Evolutionary conservation across 192 early-diverging fungal genomes (phyloP).

Genomic region (Fimicolochytrium jonesii): DNA sequence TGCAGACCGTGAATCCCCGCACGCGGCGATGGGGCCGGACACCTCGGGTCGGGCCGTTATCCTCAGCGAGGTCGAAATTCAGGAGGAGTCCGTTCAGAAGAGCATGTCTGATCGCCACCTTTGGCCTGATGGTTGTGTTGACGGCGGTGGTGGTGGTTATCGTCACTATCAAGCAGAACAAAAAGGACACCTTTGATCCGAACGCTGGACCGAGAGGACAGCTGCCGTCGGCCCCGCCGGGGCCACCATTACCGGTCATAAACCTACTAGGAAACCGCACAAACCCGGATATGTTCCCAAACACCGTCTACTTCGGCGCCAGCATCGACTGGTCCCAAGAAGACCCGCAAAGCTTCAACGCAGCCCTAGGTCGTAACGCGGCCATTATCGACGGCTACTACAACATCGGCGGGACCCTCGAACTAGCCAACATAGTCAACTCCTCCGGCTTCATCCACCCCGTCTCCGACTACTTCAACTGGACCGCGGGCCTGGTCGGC

Average conservation of each 20-base stretch:
- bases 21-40: neutral
- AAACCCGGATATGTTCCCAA: too few species aligned
- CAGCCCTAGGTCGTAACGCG: slow-evolving; percentile 7
- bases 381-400: slow-evolving; percentile 30
- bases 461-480: slow-evolving; percentile 22
- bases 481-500: slow-evolving; percentile 24
- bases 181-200: slow-evolving; percentile 14
- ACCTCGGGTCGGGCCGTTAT: slow-evolving; percentile 5
- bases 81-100: neutral
- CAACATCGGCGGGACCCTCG: slow-evolving; percentile 9
- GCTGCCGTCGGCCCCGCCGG: slow-evolving; percentile 19
- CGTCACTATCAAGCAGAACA: neutral
- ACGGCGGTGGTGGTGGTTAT: neutral
- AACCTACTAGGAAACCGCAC: slow-evolving; percentile 5
- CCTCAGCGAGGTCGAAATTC: neutral
- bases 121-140: neutral
- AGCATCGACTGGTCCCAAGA: slow-evolving; percentile 33
- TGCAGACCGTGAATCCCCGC: slow-evolving; percentile 9
- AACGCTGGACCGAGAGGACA: slow-evolving; percentile 18
- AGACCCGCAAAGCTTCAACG: slow-evolving; percentile 29
- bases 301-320: slow-evolving; percentile 30
- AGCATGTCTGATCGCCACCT: neutral
- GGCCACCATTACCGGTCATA: slow-evolving; percentile 27
- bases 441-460: slow-evolving; percentile 15
- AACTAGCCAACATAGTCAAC: slow-evolving; percentile 14